phyloP scores from a whole-genome alignment of 1,284 basidiomycete species.

The Inonotus hispidus region DNA sequence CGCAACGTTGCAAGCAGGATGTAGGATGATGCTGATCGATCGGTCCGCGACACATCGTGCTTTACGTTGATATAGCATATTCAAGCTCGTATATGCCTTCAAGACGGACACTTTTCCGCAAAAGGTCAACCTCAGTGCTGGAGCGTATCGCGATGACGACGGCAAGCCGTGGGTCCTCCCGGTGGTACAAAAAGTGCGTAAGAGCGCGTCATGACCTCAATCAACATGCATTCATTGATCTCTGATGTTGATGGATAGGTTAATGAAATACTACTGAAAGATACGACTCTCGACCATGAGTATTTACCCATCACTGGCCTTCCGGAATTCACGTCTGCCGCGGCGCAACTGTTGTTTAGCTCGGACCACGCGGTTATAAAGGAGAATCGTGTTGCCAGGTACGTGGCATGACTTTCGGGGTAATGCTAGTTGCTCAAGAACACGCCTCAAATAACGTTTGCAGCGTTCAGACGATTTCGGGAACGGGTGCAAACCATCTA shows the following conservation, averaged over 20 bases:
- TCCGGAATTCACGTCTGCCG: constrained; percentile 73
- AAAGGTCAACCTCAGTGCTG: constrained; percentile 92
- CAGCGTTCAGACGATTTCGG: constrained; percentile 86
- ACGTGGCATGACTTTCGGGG: constrained; percentile 10
- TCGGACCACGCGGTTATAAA: constrained; percentile 65
- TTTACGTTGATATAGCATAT: constrained; percentile 64
- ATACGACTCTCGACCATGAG: constrained; percentile 83
- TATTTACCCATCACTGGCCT: constrained; percentile 91
- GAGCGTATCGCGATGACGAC: constrained; percentile 84
- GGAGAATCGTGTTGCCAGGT: constrained; percentile 56
- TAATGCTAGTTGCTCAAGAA: neutral
- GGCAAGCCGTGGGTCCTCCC: constrained; percentile 91
- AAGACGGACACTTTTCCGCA: constrained; percentile 75
- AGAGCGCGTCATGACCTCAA: constrained; percentile 12
- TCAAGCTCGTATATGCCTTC: constrained; percentile 86
- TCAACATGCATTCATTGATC: constrained; percentile 1
- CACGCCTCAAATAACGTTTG: neutral
- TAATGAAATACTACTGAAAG: constrained; percentile 62
- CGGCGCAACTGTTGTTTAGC: constrained; percentile 82
- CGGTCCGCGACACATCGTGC: neutral
- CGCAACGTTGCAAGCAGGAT: neutral
- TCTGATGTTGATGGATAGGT: constrained; percentile 52
- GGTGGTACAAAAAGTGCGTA: constrained; percentile 74
- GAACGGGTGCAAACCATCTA: constrained; percentile 93
- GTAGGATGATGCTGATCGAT: neutral